Base-by-base conservation (phyloP, 805 yeast genomes). In the Ogataea ramenticola region DNA sequence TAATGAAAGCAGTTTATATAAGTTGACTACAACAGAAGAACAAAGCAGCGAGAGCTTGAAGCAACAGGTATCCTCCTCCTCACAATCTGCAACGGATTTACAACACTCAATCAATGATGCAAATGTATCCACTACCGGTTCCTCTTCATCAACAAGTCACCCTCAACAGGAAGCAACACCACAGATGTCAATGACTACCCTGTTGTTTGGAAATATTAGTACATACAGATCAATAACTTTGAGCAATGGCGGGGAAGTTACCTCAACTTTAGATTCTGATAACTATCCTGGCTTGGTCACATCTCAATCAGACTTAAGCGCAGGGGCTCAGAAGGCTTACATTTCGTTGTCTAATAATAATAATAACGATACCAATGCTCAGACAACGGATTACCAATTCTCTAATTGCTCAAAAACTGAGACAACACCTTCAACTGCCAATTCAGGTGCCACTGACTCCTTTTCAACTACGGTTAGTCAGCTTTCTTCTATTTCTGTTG, bases 181-280 rank as follows among this genome's bases (percentile, higher is more conserved):
- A 35, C 15, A 26, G 26, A 41, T 38, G 15, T 41, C 40, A 12
- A 27, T 41, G 29, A 43, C 42, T 2, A 44, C 47, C 14, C 47
- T 39, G 2, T 34, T 44, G 16, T 44, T 27, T 39, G 34, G 34
- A 9, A 44, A 41, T 16, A 22, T 36, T 6, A 26, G 31, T 11
- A 39, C 35, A 3, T 39, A 39, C 14, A 27, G 42, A 7, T 43
- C 47, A 4, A 41, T 46, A 4, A 48, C 47, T 14, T 24, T 48
- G 29, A 14, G 12, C 12, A 46, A 35, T 22, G 42, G 39, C 2
- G 47, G 49, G 10, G 46, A 48, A 17, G 33, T 44, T 5, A 17
- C 35, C 15, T 19, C 22, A 5, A 4, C 20, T 8, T 17, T 31
- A 20, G 41, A 20, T 8, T 12, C 35, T 12, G 41, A 39, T 29